Conservation (phyloP, 2,329 filamentous ascomycete genomes). For the Xylogone sp. region DNA sequence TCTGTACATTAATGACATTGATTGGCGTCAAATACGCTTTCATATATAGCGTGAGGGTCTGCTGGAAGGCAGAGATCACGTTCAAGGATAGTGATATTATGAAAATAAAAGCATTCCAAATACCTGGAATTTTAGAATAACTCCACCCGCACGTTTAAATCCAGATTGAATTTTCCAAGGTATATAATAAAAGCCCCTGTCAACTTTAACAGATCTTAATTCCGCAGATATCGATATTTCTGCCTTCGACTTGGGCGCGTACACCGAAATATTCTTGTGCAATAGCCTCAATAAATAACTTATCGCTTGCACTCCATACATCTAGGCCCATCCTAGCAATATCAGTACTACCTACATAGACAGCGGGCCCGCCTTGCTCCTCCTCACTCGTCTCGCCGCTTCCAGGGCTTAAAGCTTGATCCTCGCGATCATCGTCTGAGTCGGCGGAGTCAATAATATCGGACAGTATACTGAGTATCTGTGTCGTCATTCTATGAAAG, state of each 20-base stretch:
- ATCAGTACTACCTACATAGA: slow-evolving; percentile 61
- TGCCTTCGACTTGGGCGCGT: slow-evolving; percentile 59
- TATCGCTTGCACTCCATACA: slow-evolving; percentile 69
- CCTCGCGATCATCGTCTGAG: slow-evolving; percentile 31
- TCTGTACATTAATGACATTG: background rate
- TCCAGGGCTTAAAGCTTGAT: slow-evolving; percentile 33
- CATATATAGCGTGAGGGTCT: background rate
- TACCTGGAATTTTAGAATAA: too few species aligned
- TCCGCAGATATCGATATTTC: slow-evolving; percentile 72
- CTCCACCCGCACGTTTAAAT: too few species aligned
- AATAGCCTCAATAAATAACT: slow-evolving; percentile 62
- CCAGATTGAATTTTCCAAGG: background rate
- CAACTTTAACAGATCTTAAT: slow-evolving; percentile 58
- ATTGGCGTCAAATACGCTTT: background rate
- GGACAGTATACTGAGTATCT: slow-evolving; percentile 58
- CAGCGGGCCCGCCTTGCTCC: slow-evolving; percentile 20
- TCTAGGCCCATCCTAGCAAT: slow-evolving; percentile 72
- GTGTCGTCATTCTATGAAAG: slow-evolving; percentile 71
- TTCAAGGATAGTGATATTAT: background rate
- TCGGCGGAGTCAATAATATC: slow-evolving; percentile 52
- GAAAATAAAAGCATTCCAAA: background rate
- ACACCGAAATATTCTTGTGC: slow-evolving; percentile 63
- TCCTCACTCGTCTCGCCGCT: slow-evolving; percentile 37
- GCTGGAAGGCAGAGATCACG: background rate
- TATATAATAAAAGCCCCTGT: background rate